phyloP scores from a whole-genome alignment of 2,329 filamentous ascomycete genomes.

The Fusarium mexicanum region DNA sequence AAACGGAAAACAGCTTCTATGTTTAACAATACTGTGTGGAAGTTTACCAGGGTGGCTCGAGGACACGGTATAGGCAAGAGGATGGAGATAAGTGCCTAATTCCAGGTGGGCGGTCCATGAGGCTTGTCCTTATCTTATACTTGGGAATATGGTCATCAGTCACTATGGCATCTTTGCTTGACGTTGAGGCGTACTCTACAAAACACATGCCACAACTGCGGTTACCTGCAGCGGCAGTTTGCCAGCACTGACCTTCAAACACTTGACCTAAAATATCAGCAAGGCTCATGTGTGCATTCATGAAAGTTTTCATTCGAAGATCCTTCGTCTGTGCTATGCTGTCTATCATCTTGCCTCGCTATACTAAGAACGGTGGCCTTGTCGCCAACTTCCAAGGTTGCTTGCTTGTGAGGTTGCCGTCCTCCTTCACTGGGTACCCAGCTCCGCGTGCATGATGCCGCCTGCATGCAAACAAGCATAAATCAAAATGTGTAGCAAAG shows the following conservation, averaged over 20 bases:
- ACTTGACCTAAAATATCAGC: neutral
- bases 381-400: constrained; percentile 3
- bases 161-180: constrained; percentile 9
- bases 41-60: neutral
- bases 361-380: constrained; percentile 2
- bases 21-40: neutral
- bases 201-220: constrained; percentile 15
- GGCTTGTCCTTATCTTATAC: neutral
- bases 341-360: constrained; percentile 8
- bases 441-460: constrained; percentile 9
- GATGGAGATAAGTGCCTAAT: neutral
- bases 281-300: neutral
- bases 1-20: constrained; percentile 6
- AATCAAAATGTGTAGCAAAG: constrained; percentile 11
- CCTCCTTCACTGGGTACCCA: neutral
- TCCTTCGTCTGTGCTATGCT: constrained; percentile 7
- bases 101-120: neutral
- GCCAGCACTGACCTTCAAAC: constrained; percentile 16
- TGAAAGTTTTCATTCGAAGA: constrained; percentile 13
- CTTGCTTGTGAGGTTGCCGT: constrained; percentile 3
- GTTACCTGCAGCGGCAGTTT: constrained; percentile 36
- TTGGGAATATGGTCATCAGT: neutral
- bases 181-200: neutral
- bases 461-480: constrained; percentile 18
- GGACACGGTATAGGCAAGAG: neutral